Percentiles rank a stretch among this genome's conserved stretches.
Conservation (phyloP, 2,329 filamentous ascomycete species). For the Monosporascus sp. region DNA sequence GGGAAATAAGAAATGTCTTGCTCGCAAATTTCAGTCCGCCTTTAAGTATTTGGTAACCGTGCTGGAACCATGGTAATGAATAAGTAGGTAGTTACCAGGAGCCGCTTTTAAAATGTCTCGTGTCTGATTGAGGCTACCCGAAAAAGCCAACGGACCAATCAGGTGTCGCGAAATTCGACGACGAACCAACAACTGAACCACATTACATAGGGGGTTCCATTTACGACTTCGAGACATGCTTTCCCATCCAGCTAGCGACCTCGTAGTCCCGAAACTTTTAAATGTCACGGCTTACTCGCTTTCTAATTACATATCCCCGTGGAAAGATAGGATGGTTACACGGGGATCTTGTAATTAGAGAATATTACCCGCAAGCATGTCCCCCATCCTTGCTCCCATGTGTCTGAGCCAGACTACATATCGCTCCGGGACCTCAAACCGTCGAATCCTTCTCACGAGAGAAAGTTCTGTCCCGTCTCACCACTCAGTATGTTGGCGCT, state of each 20-base stretch:
- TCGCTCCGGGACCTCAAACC: slow-evolving; percentile 6
- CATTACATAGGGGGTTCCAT: not conserved
- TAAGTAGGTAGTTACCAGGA: no score
- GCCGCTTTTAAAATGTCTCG: no score
- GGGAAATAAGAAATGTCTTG: no score
- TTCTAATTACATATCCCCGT: no score
- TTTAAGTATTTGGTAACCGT: no score
- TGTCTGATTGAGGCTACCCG: not conserved
- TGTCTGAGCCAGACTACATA: slow-evolving; percentile 15
- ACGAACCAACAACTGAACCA: not conserved
- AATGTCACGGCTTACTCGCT: no score
- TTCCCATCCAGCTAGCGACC: slow-evolving; percentile 9
- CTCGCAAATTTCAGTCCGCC: no score
- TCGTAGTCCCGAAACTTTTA: not conserved
- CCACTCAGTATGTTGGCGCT: slow-evolving; percentile 66
- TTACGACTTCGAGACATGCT: not conserved
- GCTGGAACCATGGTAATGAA: no score
- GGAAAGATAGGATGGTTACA: no score
- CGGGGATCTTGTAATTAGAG: slow-evolving; percentile 14
- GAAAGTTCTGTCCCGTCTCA: slow-evolving; percentile 60
- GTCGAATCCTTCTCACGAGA: slow-evolving; percentile 42
- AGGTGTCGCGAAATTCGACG: not conserved
- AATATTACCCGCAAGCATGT: no score
- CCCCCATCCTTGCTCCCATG: no score
- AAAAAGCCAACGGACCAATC: not conserved